Base-by-base conservation (phyloP, 108 stramenopile species). In the Hondaea fermentalgiana region DNA sequence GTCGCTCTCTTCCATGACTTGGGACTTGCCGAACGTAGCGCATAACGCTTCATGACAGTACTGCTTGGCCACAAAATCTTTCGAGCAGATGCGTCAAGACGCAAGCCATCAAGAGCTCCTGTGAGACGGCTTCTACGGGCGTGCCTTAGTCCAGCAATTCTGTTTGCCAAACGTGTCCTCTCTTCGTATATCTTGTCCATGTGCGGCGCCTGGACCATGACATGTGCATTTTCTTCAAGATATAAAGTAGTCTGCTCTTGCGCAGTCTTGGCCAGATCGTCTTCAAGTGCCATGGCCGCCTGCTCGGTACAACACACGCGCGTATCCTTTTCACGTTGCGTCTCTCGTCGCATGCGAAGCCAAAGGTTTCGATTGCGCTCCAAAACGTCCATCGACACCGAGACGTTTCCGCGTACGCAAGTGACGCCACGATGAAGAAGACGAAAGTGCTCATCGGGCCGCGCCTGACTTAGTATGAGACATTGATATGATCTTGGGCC, bases 361-460 rank as follows among this genome's bases (percentile, higher is more conserved):
- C 76, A 83, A n/a, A 83, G 28, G 4, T 83, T 83, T 53, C 76
- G 45, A 53, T 83, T 83, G 19, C 76, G 45, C 76, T 83, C 76
- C 45, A 83, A 53, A 23, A 83, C 23, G n/a, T 83, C 76, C n/a
- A 83, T 21, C n/a, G 51, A 53, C 12, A 23, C 45, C n/a, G 76
- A 17, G 1, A 28, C 49, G 45, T 23, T 23, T 6, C 1, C 51
- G 45, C 25, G 49, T 6, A 12, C 45, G 14, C 12, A 16, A 16
- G 49, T 23, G 6, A 53, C 16, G 10, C 76, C 76, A 28, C 45
- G 76, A 83, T 83, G 4, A 12, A 83, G n/a, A 14, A 47, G 19
- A 16, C 76, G 76, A 83, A 83, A 83, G 23, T 83, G 76, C 76
- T 83, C 76, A 6, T 83, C 76, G 45, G 76, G 76, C 10, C 28